Evolutionary conservation across 1,139 yeast genomes (phyloP), one percentile per base, ranked within the genome.

Genomic region (Martiniozyma asiatica): DNA sequence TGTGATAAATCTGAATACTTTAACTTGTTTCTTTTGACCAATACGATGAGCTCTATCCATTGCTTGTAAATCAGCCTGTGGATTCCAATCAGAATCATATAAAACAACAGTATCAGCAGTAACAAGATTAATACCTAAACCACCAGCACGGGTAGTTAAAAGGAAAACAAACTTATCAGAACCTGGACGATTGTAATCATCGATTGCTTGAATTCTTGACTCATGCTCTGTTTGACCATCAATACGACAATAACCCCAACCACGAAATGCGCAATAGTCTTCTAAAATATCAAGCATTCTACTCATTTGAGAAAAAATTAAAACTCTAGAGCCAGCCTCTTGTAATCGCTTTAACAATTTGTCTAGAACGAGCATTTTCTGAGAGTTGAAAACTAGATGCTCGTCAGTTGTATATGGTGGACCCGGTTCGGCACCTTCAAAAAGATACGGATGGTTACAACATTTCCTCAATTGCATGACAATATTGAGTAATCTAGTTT

Each of bases 31-130:
- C 53, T 84, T 87, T 53, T 89, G 98, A 8, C 98, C 98, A 50
- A 89, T 89, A 60, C 98, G 74, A 54, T 89, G 98, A 0, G 98
- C 98, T 51, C 98, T 69, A 54, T 89, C 98, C 98, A 89, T 89
- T 1, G 98, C 97, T 56, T 89, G 98, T 45, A 89, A 63, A 64
- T 89, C 98, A 0, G 97, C 97, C 51, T 89, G 98, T 2, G 98
- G 98, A 49, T 89, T 89, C 98, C 98, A 89, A 56, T 89, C 98
- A 1, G 95, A 82, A 54, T 89, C 98, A 48, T 74, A 89, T 22
- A 89, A 58, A 7, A 89, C 70, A 34, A 89, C 98, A 35, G 78
- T 72, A 55, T 89, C 96, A 2, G 98, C 98, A 19, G 84, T 70
- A 0, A 96, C 87, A 48, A 89, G 65, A 49, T 89, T 89, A 48